Base-by-base conservation (phyloP, 139 green algal species). In the Chlorella ohadii region DNA sequence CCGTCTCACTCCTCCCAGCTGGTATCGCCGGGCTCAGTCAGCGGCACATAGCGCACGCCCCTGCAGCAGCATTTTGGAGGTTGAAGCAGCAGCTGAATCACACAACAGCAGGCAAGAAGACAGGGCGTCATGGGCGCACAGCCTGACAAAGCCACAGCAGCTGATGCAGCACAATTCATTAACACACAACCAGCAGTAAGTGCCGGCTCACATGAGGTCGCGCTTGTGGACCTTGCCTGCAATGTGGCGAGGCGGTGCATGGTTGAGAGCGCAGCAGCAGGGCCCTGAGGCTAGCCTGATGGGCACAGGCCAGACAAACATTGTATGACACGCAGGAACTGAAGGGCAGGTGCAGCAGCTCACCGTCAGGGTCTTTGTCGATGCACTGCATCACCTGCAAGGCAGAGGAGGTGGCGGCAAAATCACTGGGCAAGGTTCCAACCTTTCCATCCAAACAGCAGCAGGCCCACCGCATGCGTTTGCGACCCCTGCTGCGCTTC, bases 301-400 rank as follows among this genome's bases (percentile, higher is more conserved):
- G n/a, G n/a, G n/a, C n/a, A n/a, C n/a, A n/a, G n/a, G n/a, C n/a
- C n/a, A n/a, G n/a, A n/a, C n/a, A n/a, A 51, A 16, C 44, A 51
- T 51, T 51, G 44, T 51, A 9, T 9, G 7, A 59, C 15, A 2
- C 15, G 15, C 51, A 59, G 2, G 11, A 19, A 13, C 51, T 59
- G 15, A 9, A 9, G 3, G 19, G 51, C 12, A 59, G 15, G 51
- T 22, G 51, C 51, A 23, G 51, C 51, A 20, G 51, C 51, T 59
- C 15, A 59, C 51, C 86, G 12, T 85, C 55, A 38, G 7, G 0
- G 36, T 82, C 57, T 66, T 87, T 90, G 72, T 90, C 82, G 0
- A 90, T n/a, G 36, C 82, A 67, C 47, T 81, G 47, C 82, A 90
- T 78, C 33, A 87, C 57, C 72, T 90, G 64, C 64, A 70, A 38